A percentile compares a stretch with the other conserved stretches of the same genome.
Conservation (phyloP, 2,329 filamentous ascomycete genomes). For the Ophiostoma novo-ulmi region DNA sequence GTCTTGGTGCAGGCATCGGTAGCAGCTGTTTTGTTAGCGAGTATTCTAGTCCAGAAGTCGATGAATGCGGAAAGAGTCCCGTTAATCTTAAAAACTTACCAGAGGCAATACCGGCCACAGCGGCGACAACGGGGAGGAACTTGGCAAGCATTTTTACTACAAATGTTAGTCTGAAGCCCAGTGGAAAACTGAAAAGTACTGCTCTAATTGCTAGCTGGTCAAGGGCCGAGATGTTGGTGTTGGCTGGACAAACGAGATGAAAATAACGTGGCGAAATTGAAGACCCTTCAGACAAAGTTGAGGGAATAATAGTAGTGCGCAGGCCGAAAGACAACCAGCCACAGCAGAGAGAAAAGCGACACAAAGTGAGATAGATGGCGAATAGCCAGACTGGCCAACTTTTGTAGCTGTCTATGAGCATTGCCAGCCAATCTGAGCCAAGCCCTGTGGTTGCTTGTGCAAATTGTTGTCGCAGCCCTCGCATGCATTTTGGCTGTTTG, state of each 20-base stretch:
- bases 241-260: not conserved
- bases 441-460: not conserved
- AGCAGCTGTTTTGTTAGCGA: slow-evolving; percentile 24
- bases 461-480: not conserved
- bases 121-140: slow-evolving; percentile 40
- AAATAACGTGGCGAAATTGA: not conserved
- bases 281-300: not conserved
- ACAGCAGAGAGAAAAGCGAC: not conserved
- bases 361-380: not conserved
- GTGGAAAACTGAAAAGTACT: not conserved
- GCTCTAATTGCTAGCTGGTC: not conserved
- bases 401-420: not conserved
- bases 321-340: not conserved
- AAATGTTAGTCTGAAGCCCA: not conserved
- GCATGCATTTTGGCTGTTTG: not conserved
- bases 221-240: not conserved
- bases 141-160: slow-evolving; percentile 41
- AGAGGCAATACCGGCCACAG: slow-evolving; percentile 36
- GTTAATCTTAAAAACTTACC: slow-evolving; percentile 33
- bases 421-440: not conserved
- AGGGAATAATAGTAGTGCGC: not conserved
- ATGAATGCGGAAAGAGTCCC: not conserved
- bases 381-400: not conserved
- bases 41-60: not conserved
- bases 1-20: slow-evolving; percentile 31